Conservation (phyloP, 495 filamentous ascomycete species). For the Hypoxylon cercidicola region DNA sequence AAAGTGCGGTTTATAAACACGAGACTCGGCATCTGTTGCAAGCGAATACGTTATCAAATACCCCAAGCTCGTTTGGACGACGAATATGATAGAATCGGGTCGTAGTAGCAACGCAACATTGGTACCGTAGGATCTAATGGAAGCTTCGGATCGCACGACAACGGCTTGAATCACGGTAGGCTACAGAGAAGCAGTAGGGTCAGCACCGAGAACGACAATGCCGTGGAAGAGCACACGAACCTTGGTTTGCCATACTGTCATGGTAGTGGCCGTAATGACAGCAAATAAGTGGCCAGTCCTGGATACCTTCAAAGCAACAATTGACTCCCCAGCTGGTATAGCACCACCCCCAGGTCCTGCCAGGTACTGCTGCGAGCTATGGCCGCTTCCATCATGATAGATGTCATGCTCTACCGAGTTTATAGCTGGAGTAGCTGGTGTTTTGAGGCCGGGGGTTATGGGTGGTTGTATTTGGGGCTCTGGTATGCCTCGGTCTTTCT, state of each 20-base stretch:
- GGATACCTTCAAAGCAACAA: conserved; percentile 80
- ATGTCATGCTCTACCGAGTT: conserved; percentile 62
- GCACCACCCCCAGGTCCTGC: conserved; percentile 28
- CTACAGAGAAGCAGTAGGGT: conserved; percentile 56
- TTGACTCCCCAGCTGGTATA: conserved; percentile 62
- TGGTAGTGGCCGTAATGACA: conserved; percentile 81
- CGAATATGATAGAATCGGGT: conserved; percentile 90
- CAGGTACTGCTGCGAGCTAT: conserved; percentile 37
- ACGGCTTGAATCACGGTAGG: conserved; percentile 89
- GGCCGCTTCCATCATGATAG: conserved; percentile 43
- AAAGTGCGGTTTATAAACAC: conserved; percentile 86
- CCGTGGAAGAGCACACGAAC: conserved; percentile 59
- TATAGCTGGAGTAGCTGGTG: conserved; percentile 62
- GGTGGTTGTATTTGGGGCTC: conserved; percentile 42
- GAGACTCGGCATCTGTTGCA: conserved; percentile 80
- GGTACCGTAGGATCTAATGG: conserved; percentile 82
- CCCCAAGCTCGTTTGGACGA: conserved; percentile 87
- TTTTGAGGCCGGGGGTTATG: conserved; percentile 56
- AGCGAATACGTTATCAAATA: conserved; percentile 96
- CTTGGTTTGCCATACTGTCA: conserved; percentile 96
- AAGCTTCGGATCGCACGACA: conserved; percentile 80
- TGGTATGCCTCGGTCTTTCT: conserved; percentile 35
- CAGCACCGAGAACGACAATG: conserved; percentile 29
- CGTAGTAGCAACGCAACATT: conserved; percentile 87
- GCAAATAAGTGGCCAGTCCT: conserved; percentile 88